Percentiles rank a stretch among this genome's conserved stretches.
These are phyloP conservation scores for Tephrocybe sp. DNA, from an alignment of 768 basidiomycete species.

Conservation along the genomic window DNA sequence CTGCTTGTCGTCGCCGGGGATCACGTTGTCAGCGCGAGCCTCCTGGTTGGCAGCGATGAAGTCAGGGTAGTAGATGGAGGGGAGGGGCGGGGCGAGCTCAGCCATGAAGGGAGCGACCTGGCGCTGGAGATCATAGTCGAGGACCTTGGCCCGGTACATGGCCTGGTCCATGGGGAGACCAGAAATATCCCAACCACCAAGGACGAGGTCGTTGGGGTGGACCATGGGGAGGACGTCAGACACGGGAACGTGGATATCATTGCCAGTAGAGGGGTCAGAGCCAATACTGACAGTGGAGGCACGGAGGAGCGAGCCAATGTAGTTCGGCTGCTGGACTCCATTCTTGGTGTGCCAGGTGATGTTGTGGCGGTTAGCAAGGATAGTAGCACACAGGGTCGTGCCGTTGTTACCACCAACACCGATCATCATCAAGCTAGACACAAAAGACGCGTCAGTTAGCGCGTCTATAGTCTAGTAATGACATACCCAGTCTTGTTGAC, in stretches of 20 bases:
- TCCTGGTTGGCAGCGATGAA: constrained; percentile 99
- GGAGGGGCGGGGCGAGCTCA: constrained; percentile 76
- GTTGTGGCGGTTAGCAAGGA: constrained; percentile 94
- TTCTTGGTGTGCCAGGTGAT: constrained; percentile 94
- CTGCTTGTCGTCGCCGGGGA: constrained; percentile 84
- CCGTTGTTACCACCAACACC: constrained; percentile 98
- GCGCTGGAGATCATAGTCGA: constrained; percentile 96
- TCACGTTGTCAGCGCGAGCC: constrained; percentile 90
- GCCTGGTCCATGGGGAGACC: constrained; percentile 81
- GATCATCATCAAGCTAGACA: constrained; percentile 86
- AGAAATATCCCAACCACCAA: constrained; percentile 99
- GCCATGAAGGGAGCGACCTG: constrained; percentile 89
- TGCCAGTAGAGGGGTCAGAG: constrained; percentile 70
- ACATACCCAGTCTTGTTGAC: constrained; percentile 91
- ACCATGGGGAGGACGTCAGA: constrained; percentile 96
- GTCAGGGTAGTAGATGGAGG: constrained; percentile 95
- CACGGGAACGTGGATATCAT: constrained; percentile 91
- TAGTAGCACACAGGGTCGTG: constrained; percentile 87
- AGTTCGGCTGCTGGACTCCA: constrained; percentile 92
- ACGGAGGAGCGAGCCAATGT: constrained; percentile 94
- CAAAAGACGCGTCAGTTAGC: constrained; percentile 4
- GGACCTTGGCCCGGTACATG: constrained; percentile 89
- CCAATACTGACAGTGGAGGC: constrained; percentile 95
- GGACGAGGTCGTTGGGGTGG: constrained; percentile 95
- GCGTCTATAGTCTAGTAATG: neutral